These are phyloP conservation scores for Penicillium hordei DNA, from an alignment of 2,329 filamentous ascomycete genomes.

Conservation along the genomic window DNA sequence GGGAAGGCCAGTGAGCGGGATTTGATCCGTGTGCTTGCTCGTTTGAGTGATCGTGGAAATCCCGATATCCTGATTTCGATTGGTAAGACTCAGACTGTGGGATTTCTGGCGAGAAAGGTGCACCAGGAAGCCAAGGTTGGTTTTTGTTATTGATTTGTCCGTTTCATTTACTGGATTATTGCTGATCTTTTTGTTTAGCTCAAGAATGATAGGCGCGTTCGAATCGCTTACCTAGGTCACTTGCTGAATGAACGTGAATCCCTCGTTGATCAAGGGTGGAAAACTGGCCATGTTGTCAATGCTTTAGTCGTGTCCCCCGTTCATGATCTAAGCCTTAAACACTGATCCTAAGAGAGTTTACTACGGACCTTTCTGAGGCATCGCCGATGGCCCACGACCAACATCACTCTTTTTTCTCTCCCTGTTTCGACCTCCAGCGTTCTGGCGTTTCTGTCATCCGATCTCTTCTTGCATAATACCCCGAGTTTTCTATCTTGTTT, in stretches of 20 bases:
- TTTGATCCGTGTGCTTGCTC: slow-evolving; percentile 58
- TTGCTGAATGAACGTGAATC: slow-evolving; percentile 69
- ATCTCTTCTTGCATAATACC: slow-evolving; percentile 31
- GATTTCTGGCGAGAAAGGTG: slow-evolving; percentile 62
- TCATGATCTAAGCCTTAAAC: slow-evolving; percentile 1
- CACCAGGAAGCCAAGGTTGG: slow-evolving; percentile 64
- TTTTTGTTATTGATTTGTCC: slow-evolving; percentile 15
- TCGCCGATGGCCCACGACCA: too few relatives aligned
- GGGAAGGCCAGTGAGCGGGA: slow-evolving; percentile 60
- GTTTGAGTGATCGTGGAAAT: slow-evolving; percentile 64
- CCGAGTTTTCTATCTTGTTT: slow-evolving; percentile 10
- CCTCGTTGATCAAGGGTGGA: slow-evolving; percentile 71
- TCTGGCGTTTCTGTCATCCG: slow-evolving; percentile 17
- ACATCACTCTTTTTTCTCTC: not conserved
- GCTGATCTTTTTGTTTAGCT: slow-evolving; percentile 50
- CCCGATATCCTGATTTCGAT: slow-evolving; percentile 63
- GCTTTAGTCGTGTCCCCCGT: slow-evolving; percentile 61
- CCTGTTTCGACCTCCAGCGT: slow-evolving; percentile 14
- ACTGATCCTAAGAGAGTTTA: not conserved
- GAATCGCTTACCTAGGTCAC: slow-evolving; percentile 77
- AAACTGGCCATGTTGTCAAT: slow-evolving; percentile 71
- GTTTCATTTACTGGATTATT: not conserved
- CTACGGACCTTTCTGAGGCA: not conserved
- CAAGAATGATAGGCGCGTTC: slow-evolving; percentile 58
- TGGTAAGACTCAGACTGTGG: slow-evolving; percentile 62